These are phyloP conservation scores for Nadsonia commutata DNA, from an alignment of 1,139 yeast genomes.

Conservation along the genomic window DNA sequence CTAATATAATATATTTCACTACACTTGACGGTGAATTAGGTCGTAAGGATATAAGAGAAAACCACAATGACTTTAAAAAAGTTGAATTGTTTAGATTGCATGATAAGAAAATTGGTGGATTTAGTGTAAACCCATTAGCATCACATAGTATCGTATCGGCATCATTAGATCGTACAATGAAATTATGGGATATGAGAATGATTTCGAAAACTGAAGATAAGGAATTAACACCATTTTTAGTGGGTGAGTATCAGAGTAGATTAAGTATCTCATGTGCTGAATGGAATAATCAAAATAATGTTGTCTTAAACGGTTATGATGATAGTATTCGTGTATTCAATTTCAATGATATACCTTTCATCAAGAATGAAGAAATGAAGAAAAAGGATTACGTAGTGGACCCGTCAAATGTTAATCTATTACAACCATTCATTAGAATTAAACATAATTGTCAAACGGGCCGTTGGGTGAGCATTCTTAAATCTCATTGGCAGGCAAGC, in stretches of 20 bases:
- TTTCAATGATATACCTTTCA: constrained; percentile 15
- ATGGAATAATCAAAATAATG: constrained; percentile 61
- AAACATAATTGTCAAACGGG: constrained; percentile 93
- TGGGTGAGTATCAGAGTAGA: constrained; percentile 56
- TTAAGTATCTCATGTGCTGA: constrained; percentile 75
- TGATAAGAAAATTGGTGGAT: constrained; percentile 85
- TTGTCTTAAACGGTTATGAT: constrained; percentile 89
- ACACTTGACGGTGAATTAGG: constrained; percentile 71
- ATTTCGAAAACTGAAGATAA: constrained; percentile 29
- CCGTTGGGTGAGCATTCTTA: constrained; percentile 85
- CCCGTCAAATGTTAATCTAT: constrained; percentile 14
- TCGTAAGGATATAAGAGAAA: constrained; percentile 48
- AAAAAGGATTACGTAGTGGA: constrained; percentile 12
- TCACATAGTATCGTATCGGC: constrained; percentile 60
- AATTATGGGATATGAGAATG: constrained; percentile 74
- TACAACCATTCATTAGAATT: constrained; percentile 46
- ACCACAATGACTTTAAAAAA: constrained; percentile 13
- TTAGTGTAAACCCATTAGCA: constrained; percentile 57
- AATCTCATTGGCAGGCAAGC: constrained; percentile 63
- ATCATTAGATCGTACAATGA: constrained; percentile 69
- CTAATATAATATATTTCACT: constrained; percentile 49
- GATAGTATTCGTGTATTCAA: constrained; percentile 59
- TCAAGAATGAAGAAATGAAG: constrained; percentile 8
- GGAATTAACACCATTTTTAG: constrained; percentile 34
- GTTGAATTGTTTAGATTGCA: constrained; percentile 41